A percentile compares a stretch with the other conserved stretches of the same genome.
phyloP scores from a whole-genome alignment of 768 basidiomycete species.

The Boletus reticulatus region DNA sequence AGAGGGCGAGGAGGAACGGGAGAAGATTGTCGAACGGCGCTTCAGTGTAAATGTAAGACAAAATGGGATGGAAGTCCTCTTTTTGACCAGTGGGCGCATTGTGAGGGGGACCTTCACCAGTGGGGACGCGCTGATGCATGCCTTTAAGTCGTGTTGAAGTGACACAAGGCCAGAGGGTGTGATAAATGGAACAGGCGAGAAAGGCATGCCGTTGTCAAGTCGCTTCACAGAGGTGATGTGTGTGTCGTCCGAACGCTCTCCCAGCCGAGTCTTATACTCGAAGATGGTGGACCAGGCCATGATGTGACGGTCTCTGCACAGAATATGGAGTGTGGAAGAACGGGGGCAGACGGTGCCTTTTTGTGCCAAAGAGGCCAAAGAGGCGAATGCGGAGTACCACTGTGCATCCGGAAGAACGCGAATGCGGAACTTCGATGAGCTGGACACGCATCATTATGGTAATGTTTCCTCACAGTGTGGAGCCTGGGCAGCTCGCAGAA shows the following conservation, averaged over 20 bases:
- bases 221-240: slow-evolving; percentile 16
- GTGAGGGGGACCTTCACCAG: slow-evolving; percentile 27
- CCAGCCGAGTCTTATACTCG: slow-evolving; percentile 18
- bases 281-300: slow-evolving; percentile 17
- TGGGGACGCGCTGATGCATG: slow-evolving; percentile 23
- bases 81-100: slow-evolving; percentile 25
- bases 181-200: slow-evolving; percentile 26
- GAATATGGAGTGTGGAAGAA: slow-evolving; percentile 5
- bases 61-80: slow-evolving; percentile 27
- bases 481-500: slow-evolving; percentile 3
- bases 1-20: slow-evolving; percentile 10
- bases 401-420: slow-evolving; percentile 5
- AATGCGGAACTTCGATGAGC: slow-evolving; percentile 8
- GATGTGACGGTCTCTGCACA: slow-evolving; percentile 15
- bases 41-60: slow-evolving; percentile 12
- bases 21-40: slow-evolving; percentile 27
- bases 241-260: slow-evolving; percentile 10
- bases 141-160: slow-evolving; percentile 29
- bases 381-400: slow-evolving; percentile 8
- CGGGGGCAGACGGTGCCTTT: not conserved
- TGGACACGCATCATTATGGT: slow-evolving; percentile 10
- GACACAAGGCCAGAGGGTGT: slow-evolving; percentile 27
- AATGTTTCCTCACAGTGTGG: not conserved
- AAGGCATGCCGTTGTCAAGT: slow-evolving; percentile 23
- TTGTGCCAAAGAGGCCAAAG: slow-evolving; percentile 21